Percentiles rank a stretch among this genome's conserved stretches.
Evolutionary conservation across 179 eudicot genomes (phyloP).

Genomic region (Camellia oleifera): DNA sequence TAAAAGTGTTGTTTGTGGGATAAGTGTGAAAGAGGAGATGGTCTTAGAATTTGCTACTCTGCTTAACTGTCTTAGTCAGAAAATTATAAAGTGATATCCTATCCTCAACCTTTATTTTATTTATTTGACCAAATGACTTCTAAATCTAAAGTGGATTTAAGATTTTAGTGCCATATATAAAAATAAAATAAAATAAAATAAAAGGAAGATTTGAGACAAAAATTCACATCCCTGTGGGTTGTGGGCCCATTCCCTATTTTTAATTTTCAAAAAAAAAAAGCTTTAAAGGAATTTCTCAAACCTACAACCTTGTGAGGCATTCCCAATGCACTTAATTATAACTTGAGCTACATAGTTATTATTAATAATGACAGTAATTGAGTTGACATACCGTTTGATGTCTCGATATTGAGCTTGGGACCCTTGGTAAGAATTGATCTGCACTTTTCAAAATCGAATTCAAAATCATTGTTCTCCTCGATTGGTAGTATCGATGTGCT

Average conservation of each 20-base stretch:
- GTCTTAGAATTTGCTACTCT: too few relatives aligned
- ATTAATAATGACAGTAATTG: too few relatives aligned
- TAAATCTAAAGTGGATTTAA: constrained; percentile 7
- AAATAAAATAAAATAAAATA: not conserved
- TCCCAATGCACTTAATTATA: too few relatives aligned
- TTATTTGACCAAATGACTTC: constrained; percentile 7
- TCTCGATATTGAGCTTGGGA: constrained; percentile 48
- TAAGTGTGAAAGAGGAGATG: too few relatives aligned
- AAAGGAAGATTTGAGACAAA: constrained; percentile 13
- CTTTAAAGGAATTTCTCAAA: too few relatives aligned
- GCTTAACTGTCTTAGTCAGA: too few relatives aligned
- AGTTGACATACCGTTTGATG: constrained; percentile 50
- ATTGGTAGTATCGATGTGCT: constrained; percentile 54
- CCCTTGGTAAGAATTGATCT: constrained; percentile 64
- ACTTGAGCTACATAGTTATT: too few relatives aligned
- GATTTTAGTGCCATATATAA: not conserved
- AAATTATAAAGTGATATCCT: constrained; percentile 9
- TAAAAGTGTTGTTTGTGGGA: too few relatives aligned
- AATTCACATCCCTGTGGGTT: constrained; percentile 6
- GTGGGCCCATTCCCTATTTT: constrained; percentile 13
- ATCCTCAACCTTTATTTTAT: constrained; percentile 10
- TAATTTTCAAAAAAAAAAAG: not conserved
- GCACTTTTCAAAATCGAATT: constrained; percentile 61
- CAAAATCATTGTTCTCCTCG: constrained; percentile 22
- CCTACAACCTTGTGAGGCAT: too few relatives aligned